Conservation (phyloP, 495 filamentous ascomycete genomes). For the Podospora bellae-mahoneyi region DNA sequence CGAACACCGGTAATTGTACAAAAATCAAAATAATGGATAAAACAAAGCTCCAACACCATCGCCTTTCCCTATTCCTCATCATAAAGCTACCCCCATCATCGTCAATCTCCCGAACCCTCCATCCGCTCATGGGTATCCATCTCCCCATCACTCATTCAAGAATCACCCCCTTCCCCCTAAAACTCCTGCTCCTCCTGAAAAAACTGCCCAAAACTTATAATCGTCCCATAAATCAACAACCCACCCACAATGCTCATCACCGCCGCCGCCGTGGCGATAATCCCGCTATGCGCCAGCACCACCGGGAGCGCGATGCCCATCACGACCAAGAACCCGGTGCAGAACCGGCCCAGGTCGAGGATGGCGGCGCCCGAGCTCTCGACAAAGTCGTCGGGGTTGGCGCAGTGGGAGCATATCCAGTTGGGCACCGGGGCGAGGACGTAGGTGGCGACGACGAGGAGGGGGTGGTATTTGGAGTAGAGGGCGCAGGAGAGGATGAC, state of each 20-base stretch:
- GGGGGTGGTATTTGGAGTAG: slow-evolving; percentile 85
- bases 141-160: background rate
- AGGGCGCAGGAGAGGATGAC: slow-evolving; percentile 97
- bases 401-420: slow-evolving; percentile 84
- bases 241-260: slow-evolving; percentile 92
- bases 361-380: slow-evolving; percentile 75
- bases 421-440: slow-evolving; percentile 91
- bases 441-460: slow-evolving; percentile 94
- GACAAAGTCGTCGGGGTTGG: slow-evolving; percentile 96
- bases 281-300: slow-evolving; percentile 76
- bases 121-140: background rate
- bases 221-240: slow-evolving; percentile 92
- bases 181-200: slow-evolving; percentile 95
- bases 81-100: background rate
- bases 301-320: slow-evolving; percentile 97
- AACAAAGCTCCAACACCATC: background rate
- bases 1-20: background rate
- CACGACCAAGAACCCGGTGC: slow-evolving; percentile 93
- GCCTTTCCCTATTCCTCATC: background rate
- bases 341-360: slow-evolving; percentile 88
- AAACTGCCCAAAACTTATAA: slow-evolving; percentile 96
- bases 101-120: background rate
- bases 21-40: background rate
- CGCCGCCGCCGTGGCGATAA: slow-evolving; percentile 83
- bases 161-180: slow-evolving; percentile 18